Conservation (phyloP, 148 eudicot genomes). For the Chenopodium quinoa region DNA sequence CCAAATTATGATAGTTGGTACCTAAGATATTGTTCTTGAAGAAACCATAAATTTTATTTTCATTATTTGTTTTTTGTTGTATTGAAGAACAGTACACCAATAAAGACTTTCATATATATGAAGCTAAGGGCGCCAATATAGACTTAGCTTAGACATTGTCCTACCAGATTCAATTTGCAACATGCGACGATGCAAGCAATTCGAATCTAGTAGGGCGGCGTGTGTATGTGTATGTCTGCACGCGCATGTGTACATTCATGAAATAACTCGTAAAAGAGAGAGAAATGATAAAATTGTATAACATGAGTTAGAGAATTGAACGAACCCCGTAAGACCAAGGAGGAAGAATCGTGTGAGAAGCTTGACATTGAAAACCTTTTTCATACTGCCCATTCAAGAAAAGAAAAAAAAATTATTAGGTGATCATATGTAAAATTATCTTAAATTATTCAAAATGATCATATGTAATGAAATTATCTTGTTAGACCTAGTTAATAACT, state of each 20-base stretch:
- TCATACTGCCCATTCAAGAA: constrained; percentile 26
- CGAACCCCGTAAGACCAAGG: constrained; percentile 77
- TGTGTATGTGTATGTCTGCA: not conserved
- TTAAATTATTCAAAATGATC: not conserved
- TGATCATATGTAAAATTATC: not conserved
- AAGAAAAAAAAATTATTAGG: not conserved
- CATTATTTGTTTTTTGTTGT: not conserved
- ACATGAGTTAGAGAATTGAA: not conserved
- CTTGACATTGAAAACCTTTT: constrained; percentile 35
- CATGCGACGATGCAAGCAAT: not conserved
- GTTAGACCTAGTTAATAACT: not conserved
- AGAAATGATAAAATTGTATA: not conserved
- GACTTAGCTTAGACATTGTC: not conserved
- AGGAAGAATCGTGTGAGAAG: constrained; percentile 50
- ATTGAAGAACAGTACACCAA: not conserved
- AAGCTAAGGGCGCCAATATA: constrained; percentile 10
- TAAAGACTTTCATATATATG: not conserved
- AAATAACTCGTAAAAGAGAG: not conserved
- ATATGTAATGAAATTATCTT: not conserved
- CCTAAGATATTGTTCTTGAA: not conserved
- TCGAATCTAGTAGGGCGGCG: not conserved
- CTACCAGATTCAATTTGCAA: not conserved
- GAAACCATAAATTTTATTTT: not conserved
- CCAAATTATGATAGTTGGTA: not conserved
- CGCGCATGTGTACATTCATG: constrained; percentile 2